Base-by-base conservation (phyloP, 768 basidiomycete genomes). In the Mycena latifolia region DNA sequence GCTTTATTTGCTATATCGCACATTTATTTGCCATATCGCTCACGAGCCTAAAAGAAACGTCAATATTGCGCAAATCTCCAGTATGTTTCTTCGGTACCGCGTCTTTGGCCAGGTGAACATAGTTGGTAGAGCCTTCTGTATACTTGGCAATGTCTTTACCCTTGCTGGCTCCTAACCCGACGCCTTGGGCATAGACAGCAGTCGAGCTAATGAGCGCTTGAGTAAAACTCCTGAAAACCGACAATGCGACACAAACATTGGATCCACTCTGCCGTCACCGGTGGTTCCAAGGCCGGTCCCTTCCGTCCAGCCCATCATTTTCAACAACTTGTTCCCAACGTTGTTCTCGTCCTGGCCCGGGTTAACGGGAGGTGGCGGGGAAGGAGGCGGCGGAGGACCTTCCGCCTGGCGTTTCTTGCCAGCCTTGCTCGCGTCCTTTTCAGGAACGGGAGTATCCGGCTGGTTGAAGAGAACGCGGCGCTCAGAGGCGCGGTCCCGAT, bases 261-360 rank as follows among this genome's bases (percentile, higher is more conserved):
- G 96, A 61, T 96, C 94, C 14, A 94, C 89, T 61, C 95, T 79
- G 47, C 96, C 96, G 56, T 94, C 92, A 5, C 92, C 92, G 51
- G 85, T 85, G 9, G 88, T 85, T 0, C 97, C 97, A 43, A 99
- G 79, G 1, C 97, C 96, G 18, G 86, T 89, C 8, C 96, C 96
- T 72, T 92, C 92, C 67, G 86, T 93, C 96, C 96, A 99, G 0
- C 97, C 98, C 96, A 99, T 98, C 88, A 97, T 96, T 77, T 95
- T 94, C 67, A 99, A 77, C 62, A 99, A 76, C 74, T 94, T 96
- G 74, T 96, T 96, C 8, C 98, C 98, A 14, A 95, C 87, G 71
- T 99, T 99, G 45, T 72, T 89, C 54, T 90, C 88, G 72, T 98
- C 96, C 74, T 93, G 82, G 7, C 88, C 93, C 7, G 90, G 93